Conservation (phyloP, 495 filamentous ascomycete species). For the Lasiosphaeriaceae sp. region DNA sequence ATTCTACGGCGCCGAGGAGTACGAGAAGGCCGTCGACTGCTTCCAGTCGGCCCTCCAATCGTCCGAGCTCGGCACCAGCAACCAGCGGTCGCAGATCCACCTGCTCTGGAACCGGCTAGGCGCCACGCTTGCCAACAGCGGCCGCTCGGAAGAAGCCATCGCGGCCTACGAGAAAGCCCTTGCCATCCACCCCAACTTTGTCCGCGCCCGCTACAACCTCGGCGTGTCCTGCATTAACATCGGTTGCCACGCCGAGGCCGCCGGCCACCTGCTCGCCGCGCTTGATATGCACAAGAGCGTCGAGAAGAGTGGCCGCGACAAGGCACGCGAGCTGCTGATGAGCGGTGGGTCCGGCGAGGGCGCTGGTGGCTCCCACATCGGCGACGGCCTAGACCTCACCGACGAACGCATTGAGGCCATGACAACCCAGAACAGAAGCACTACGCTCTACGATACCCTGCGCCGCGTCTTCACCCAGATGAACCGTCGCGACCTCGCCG, state of each 20-base stretch:
- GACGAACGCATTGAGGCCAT: constrained; percentile 75
- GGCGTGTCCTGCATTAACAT: constrained; percentile 98
- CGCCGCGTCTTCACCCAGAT: constrained; percentile 92
- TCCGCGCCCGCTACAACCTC: constrained; percentile 93
- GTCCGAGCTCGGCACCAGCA: constrained; percentile 71
- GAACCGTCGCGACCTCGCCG: constrained; percentile 80
- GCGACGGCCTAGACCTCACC: constrained; percentile 44
- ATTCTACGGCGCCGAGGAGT: constrained; percentile 96
- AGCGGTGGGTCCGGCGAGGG: background rate
- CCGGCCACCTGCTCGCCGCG: constrained; percentile 89
- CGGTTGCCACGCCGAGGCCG: constrained; percentile 87
- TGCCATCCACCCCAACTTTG: constrained; percentile 87
- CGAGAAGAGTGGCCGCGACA: constrained; percentile 77
- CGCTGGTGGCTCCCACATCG: constrained; percentile 14
- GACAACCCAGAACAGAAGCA: constrained; percentile 89
- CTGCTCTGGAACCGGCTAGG: constrained; percentile 98
- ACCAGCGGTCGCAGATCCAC: constrained; percentile 74
- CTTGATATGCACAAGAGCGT: constrained; percentile 96
- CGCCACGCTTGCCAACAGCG: constrained; percentile 91
- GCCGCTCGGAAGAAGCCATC: constrained; percentile 90
- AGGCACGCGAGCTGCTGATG: constrained; percentile 71
- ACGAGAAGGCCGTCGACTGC: constrained; percentile 98
- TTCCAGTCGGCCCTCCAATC: constrained; percentile 85
- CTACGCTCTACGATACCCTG: constrained; percentile 91
- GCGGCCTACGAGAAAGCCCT: constrained; percentile 92